Conservation (phyloP, 345 rosid species). For the Hypericum perforatum region DNA sequence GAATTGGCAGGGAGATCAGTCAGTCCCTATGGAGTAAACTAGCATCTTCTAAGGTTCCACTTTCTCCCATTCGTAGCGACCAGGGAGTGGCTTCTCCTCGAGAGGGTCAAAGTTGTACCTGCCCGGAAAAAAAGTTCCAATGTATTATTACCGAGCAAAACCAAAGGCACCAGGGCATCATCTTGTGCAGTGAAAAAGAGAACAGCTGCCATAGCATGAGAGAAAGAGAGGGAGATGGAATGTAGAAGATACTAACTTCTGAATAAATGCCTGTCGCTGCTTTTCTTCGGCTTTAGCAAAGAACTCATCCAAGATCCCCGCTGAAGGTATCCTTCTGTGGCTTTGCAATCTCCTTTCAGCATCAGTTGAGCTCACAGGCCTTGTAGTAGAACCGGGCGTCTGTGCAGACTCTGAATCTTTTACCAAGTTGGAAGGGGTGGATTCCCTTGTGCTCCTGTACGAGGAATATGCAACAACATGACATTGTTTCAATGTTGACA, state of each 20-base stretch:
- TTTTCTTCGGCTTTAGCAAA: constrained; percentile 70
- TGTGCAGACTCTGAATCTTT: constrained; percentile 49
- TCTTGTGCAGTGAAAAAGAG: neutral
- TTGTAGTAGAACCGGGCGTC: constrained; percentile 57
- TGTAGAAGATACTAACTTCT: constrained; percentile 38
- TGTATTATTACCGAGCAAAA: constrained; percentile 3
- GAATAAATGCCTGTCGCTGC: constrained; percentile 58
- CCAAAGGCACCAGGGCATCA: too few species aligned
- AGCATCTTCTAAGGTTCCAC: constrained; percentile 44
- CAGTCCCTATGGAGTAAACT: constrained; percentile 17
- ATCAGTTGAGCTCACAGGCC: constrained; percentile 34
- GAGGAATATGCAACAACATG: constrained; percentile 3
- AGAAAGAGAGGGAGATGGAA: too few species aligned
- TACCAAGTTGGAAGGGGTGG: constrained; percentile 84
- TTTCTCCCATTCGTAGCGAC: constrained; percentile 82
- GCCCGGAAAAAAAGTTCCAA: constrained; percentile 10
- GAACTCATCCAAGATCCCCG: constrained; percentile 74
- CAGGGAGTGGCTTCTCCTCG: constrained; percentile 81
- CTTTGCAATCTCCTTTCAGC: constrained; percentile 33
- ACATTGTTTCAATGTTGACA: neutral
- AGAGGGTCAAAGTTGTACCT: constrained; percentile 98
- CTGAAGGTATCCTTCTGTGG: constrained; percentile 39
- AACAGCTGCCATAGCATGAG: too few species aligned
- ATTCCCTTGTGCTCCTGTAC: constrained; percentile 71
- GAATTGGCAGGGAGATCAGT: constrained; percentile 41